These are phyloP conservation scores for Russula sp. DNA, from an alignment of 768 basidiomycete genomes.

Conservation along the genomic window DNA sequence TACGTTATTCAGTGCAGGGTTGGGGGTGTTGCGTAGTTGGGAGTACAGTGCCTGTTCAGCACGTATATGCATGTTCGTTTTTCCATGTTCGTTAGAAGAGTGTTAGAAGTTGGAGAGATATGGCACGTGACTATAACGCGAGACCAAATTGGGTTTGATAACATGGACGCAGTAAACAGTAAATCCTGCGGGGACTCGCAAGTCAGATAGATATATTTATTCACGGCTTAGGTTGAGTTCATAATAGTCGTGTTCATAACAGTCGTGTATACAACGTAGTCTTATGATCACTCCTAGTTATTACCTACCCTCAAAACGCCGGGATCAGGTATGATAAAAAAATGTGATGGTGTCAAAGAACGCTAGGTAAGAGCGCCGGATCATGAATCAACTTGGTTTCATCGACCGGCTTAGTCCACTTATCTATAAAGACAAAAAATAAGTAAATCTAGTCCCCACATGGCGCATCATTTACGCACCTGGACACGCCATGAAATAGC, in stretches of 20 bases:
- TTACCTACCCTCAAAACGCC: neutral
- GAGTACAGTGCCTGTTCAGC: slow-evolving; percentile 58
- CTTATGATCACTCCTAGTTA: neutral
- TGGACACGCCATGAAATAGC: slow-evolving; percentile 76
- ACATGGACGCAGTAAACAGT: too few species aligned
- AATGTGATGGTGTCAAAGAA: slow-evolving; percentile 31
- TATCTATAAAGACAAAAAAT: slow-evolving; percentile 33
- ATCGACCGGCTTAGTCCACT: slow-evolving; percentile 41
- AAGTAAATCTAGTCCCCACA: neutral
- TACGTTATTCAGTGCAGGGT: slow-evolving; percentile 54
- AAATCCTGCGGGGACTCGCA: too few species aligned
- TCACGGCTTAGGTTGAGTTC: too few species aligned
- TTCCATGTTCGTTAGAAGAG: too few species aligned
- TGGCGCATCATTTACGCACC: slow-evolving; percentile 45
- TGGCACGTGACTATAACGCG: too few species aligned
- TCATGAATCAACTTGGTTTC: slow-evolving; percentile 35
- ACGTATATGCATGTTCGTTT: too few species aligned
- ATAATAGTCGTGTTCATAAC: too few species aligned
- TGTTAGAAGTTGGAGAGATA: too few species aligned
- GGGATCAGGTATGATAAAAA: neutral
- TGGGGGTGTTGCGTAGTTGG: slow-evolving; percentile 49
- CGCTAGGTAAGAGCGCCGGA: slow-evolving; percentile 36
- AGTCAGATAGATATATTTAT: too few species aligned
- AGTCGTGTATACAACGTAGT: neutral
- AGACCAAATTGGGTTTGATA: too few species aligned